Percentiles rank a stretch among this genome's conserved stretches.
phyloP scores from a whole-genome alignment of 108 stramenopile genomes.

The Skeletonema tropicum region DNA sequence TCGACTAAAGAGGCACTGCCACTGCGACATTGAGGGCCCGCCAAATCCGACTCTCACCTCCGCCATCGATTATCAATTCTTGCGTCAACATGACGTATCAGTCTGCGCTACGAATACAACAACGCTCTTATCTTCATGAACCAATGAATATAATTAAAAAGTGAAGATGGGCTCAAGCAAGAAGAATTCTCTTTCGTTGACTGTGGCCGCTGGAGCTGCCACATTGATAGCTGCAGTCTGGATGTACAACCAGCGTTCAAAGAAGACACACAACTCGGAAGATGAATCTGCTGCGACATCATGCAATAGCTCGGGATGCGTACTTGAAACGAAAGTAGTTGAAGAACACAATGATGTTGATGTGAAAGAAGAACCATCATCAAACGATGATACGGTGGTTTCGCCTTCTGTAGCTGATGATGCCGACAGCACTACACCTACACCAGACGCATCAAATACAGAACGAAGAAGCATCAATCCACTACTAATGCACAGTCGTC shows the following conservation, averaged over 20 bases:
- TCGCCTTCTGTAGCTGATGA: neutral
- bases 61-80: neutral
- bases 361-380: neutral
- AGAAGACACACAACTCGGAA: neutral
- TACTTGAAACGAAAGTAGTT: neutral
- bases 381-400: neutral
- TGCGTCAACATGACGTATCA: neutral
- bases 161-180: neutral
- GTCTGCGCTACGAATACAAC: no score
- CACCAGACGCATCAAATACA: conserved; percentile 21
- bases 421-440: conserved; percentile 6
- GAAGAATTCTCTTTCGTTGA: neutral
- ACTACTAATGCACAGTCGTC: conserved; percentile 18
- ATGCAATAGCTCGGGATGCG: neutral
- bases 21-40: no score
- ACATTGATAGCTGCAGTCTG: conserved; percentile 1
- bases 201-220: neutral
- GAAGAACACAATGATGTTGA: neutral
- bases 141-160: neutral
- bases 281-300: neutral
- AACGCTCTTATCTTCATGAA: neutral
- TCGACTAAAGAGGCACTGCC: no score
- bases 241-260: neutral
- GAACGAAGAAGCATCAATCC: neutral
- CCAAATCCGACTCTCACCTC: neutral